Percentiles rank a stretch among this genome's conserved stretches.
phyloP scores from a whole-genome alignment of 371 early-diverging fungal species.

The Apophysomyces variabilis region DNA sequence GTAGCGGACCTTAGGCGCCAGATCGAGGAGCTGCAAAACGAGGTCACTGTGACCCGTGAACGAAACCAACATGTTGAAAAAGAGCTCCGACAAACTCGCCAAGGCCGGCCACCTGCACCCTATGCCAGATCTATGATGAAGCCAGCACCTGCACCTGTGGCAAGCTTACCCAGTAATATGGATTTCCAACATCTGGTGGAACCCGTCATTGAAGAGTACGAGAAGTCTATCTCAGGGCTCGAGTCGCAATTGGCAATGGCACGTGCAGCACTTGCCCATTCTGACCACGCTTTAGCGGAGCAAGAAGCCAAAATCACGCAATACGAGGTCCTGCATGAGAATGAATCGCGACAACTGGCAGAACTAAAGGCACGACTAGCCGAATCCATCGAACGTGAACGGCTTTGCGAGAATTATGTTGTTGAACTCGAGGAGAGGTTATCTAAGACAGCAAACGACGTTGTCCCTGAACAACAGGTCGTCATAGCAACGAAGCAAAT shows the following conservation, averaged over 20 bases:
- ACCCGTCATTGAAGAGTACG: constrained; percentile 72
- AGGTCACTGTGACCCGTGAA: constrained; percentile 24
- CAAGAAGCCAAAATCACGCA: constrained; percentile 50
- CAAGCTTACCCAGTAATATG: constrained; percentile 1
- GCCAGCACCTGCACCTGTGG: background rate
- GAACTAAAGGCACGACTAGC: constrained; percentile 32
- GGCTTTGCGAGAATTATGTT: constrained; percentile 43
- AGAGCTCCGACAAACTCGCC: constrained; percentile 18
- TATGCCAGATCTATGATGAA: background rate
- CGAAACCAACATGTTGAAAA: constrained; percentile 25
- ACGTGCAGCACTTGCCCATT: constrained; percentile 54
- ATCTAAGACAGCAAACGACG: constrained; percentile 38
- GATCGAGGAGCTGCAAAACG: constrained; percentile 27
- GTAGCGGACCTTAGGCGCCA: constrained; percentile 26
- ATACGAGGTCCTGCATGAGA: constrained; percentile 27
- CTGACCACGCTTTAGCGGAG: constrained; percentile 50
- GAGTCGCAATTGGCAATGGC: constrained; percentile 63
- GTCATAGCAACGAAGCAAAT: constrained; percentile 44
- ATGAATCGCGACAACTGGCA: constrained; percentile 22
- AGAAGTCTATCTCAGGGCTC: constrained; percentile 61
- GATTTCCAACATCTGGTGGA: constrained; percentile 67
- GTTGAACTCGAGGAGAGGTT: constrained; percentile 53
- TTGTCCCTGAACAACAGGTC: constrained; percentile 32
- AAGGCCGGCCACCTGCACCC: background rate
- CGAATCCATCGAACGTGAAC: constrained; percentile 35